These are phyloP conservation scores for Suhomyces yuchorum DNA, from an alignment of 1,139 yeast species.

Conservation along the genomic window DNA sequence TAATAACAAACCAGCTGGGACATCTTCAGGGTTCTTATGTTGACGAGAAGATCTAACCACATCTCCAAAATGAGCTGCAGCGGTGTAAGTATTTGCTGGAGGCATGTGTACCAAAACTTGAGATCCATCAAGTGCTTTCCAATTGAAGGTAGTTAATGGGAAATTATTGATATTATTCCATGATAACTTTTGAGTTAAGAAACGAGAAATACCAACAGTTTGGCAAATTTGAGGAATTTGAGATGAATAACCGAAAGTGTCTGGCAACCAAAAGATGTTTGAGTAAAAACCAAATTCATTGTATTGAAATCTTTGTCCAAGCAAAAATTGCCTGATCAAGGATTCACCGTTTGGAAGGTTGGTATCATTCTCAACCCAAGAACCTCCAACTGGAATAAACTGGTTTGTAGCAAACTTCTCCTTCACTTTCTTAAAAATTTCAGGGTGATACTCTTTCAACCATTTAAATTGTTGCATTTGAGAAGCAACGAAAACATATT, in stretches of 20 bases:
- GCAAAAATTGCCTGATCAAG: constrained; percentile 79
- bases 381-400: constrained; percentile 90
- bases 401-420: constrained; percentile 71
- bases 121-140: constrained; percentile 93
- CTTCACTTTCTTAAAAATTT: constrained; percentile 61
- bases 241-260: constrained; percentile 94
- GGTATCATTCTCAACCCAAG: constrained; percentile 98
- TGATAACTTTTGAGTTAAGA: constrained; percentile 88
- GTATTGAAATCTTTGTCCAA: constrained; percentile 85
- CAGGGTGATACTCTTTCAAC: constrained; percentile 85
- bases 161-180: constrained; percentile 94
- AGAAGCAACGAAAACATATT: constrained; percentile 90
- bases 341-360: constrained; percentile 94
- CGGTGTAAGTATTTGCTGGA: constrained; percentile 94
- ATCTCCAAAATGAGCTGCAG: constrained; percentile 90
- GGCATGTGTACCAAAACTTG: constrained; percentile 97
- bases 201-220: constrained; percentile 76
- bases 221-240: constrained; percentile 94
- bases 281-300: constrained; percentile 77
- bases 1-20: constrained; percentile 76
- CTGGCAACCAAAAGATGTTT: constrained; percentile 90
- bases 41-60: constrained; percentile 76
- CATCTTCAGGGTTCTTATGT: constrained; percentile 80
- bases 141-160: constrained; percentile 88
- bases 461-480: constrained; percentile 96